Evolutionary conservation across 306 rosid genomes (phyloP), one percentile per base, ranked within the genome.

Genomic region (Lablab purpureus): DNA sequence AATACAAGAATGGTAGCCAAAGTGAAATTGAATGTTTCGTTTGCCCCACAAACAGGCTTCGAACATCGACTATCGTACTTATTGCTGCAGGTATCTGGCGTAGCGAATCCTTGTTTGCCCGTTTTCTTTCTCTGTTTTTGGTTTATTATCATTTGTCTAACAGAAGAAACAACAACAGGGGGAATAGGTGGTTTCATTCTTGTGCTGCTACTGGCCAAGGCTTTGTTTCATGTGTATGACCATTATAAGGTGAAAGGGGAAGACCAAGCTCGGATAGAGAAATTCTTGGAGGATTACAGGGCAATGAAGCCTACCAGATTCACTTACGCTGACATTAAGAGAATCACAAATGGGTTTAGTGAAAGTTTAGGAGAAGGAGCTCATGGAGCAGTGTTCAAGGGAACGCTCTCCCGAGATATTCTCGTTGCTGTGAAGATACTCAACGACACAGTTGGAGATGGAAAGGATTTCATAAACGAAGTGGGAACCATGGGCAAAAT

Each of bases 301-400:
- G 63, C 63, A 55, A 21, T 55, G 63, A 55, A 23, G 63, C 63
- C 63, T 22, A 55, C 32, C 1, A 55, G 63, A 55, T 21, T 55
- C 63, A 10, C 63, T 55, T 55, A 55, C 25, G 7, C 63, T 9
- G 63, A 55, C 32, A 10, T 55, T 9, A 55, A 55, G 32, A 55
- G 63, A 55, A 55, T 55, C 32, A 55, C 63, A 55, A 55, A 55
- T 22, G 63, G 32, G 30, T 55, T 55, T 22, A 11, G 32, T 22
- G 32, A 22, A 10, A 22, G 63, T 11, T 55, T 55, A 11, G 63
- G 63, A 5, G 63, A 55, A 55, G 63, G 63, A 55, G 63, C 63
- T 55, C 63, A 55, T 55, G 63, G 63, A 55, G 32, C 63, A 10
- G 63, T 55, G 30, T 55, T 55, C 63, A 55, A 55, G 25, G 63